These are phyloP conservation scores for Mycena haematopus DNA, from an alignment of 768 basidiomycete genomes.

Conservation along the genomic window DNA sequence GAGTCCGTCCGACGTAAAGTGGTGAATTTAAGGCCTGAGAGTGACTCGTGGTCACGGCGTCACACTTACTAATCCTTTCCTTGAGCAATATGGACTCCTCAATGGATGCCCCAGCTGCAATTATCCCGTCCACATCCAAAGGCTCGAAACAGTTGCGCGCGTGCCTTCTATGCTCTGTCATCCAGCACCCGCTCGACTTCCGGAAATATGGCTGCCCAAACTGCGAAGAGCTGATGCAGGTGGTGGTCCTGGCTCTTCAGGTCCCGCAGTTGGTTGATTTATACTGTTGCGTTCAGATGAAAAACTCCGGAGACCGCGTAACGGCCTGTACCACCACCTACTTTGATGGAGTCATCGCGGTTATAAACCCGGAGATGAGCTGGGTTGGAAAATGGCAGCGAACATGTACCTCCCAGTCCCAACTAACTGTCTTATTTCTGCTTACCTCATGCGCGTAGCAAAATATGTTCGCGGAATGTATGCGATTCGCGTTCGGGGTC, in stretches of 20 bases:
- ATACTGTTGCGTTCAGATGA: slow-evolving; percentile 64
- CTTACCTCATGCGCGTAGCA: slow-evolving; percentile 51
- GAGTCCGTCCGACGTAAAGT: background rate
- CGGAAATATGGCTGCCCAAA: slow-evolving; percentile 91
- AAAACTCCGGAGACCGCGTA: slow-evolving; percentile 84
- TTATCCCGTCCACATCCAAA: slow-evolving; percentile 63
- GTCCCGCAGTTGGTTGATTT: background rate
- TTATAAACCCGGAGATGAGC: slow-evolving; percentile 83
- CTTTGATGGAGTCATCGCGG: slow-evolving; percentile 91
- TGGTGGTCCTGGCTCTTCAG: slow-evolving; percentile 37
- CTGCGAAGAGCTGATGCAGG: slow-evolving; percentile 95
- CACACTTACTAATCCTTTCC: background rate
- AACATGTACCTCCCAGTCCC: slow-evolving; percentile 65
- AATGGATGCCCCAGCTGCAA: slow-evolving; percentile 10
- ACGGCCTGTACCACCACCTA: slow-evolving; percentile 87
- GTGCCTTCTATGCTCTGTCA: slow-evolving; percentile 91
- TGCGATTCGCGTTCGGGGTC: slow-evolving; percentile 87
- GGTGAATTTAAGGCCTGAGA: too few species aligned
- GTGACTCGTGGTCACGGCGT: background rate
- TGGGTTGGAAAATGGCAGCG: slow-evolving; percentile 99
- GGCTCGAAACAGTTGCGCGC: slow-evolving; percentile 79
- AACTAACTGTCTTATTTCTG: background rate
- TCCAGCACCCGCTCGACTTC: slow-evolving; percentile 86
- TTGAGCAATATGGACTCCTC: too few species aligned
- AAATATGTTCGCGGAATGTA: slow-evolving; percentile 94